Conservation (phyloP, 441 rosid genomes). For the Aleurites moluccanus region DNA sequence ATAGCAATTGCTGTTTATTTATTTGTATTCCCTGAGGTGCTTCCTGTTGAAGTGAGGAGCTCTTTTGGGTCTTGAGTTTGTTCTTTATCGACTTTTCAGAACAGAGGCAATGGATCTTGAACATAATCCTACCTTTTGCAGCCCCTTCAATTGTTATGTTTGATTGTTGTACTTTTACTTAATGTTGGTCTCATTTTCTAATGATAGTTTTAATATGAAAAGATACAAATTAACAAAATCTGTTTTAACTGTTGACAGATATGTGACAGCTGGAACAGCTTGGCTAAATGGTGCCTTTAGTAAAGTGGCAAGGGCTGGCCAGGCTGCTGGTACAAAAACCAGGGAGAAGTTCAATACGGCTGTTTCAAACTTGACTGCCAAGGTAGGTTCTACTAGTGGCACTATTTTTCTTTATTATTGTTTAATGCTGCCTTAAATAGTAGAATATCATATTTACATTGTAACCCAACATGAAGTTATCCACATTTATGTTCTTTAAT, state of each 20-base stretch:
- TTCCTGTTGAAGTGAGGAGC: not conserved
- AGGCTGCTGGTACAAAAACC: constrained; percentile 84
- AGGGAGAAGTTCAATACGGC: constrained; percentile 81
- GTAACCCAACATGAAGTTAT: not conserved
- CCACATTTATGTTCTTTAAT: too few species aligned
- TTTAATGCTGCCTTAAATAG: constrained; percentile 4
- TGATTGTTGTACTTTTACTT: not conserved
- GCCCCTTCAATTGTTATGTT: not conserved
- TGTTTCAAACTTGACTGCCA: constrained; percentile 74
- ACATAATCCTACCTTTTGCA: not conserved
- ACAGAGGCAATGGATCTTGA: not conserved
- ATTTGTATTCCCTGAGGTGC: not conserved
- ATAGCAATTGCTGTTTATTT: not conserved
- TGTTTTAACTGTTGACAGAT: constrained; percentile 43
- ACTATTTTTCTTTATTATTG: not conserved
- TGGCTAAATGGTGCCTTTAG: constrained; percentile 92
- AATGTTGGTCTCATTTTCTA: not conserved
- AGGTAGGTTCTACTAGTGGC: constrained; percentile 45
- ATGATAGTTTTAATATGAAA: not conserved
- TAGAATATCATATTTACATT: not conserved
- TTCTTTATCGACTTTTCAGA: not conserved
- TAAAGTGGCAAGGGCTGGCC: constrained; percentile 88
- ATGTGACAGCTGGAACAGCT: constrained; percentile 83
- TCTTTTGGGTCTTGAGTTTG: not conserved
- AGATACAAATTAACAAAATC: not conserved